phyloP scores from a whole-genome alignment of 2,329 filamentous ascomycete species.

The Botryotinia globosa region DNA sequence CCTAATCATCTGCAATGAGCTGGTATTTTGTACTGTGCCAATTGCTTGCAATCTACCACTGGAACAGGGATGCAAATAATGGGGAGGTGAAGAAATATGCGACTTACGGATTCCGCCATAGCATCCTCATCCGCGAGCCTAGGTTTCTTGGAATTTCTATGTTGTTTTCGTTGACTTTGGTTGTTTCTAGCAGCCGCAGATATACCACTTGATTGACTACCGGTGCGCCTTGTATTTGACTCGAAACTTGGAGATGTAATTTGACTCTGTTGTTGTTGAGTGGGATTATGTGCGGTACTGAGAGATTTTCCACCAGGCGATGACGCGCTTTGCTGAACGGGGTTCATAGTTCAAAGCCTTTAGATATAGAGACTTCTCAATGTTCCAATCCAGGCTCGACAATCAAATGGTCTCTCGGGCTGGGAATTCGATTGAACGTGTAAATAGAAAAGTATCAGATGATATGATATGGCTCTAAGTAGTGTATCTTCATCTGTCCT shows the following conservation, averaged over 20 bases:
- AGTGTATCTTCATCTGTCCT: background rate
- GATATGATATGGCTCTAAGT: background rate
- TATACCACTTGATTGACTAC: slow-evolving; percentile 25
- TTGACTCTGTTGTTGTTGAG: slow-evolving; percentile 35
- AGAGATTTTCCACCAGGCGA: slow-evolving; percentile 36
- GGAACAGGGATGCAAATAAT: background rate
- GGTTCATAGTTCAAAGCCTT: slow-evolving; percentile 33
- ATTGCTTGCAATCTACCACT: background rate
- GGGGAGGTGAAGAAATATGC: background rate
- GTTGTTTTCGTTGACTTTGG: slow-evolving; percentile 75
- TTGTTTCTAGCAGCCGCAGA: slow-evolving; percentile 63
- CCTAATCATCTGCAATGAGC: background rate
- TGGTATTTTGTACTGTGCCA: background rate
- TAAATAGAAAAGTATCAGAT: background rate
- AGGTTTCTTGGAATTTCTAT: slow-evolving; percentile 77
- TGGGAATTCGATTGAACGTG: background rate
- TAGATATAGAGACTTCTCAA: background rate
- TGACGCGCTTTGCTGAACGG: slow-evolving; percentile 34
- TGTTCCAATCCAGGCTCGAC: background rate
- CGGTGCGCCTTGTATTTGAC: slow-evolving; percentile 32
- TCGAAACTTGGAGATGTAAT: slow-evolving; percentile 35
- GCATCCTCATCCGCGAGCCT: slow-evolving; percentile 77
- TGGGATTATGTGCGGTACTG: slow-evolving; percentile 34
- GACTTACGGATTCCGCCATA: slow-evolving; percentile 72
- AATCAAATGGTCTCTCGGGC: background rate